A percentile compares a stretch with the other conserved stretches of the same genome.
Conservation (phyloP, 2,329 filamentous ascomycete species). For the Phymatotrichopsis omnivora region DNA sequence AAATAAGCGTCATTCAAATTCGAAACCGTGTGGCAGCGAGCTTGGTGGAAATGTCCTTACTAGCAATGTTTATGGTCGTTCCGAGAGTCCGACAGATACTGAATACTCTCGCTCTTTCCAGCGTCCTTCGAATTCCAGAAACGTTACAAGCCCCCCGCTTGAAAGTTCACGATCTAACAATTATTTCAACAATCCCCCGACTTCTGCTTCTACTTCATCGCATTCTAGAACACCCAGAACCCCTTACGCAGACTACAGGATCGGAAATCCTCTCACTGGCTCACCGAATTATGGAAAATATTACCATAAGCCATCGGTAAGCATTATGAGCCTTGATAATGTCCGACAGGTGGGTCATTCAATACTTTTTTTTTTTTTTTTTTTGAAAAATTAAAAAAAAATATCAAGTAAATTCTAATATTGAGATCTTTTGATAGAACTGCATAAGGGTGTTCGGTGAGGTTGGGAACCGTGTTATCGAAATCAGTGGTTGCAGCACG, state of each 20-base stretch:
- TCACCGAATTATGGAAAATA: slow-evolving; percentile 1
- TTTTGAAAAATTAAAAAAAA: too few species aligned
- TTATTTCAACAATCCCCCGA: slow-evolving; percentile 16
- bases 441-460: slow-evolving; percentile 41
- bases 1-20: slow-evolving; percentile 38
- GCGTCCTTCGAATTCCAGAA: slow-evolving; percentile 13
- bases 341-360: slow-evolving; percentile 29
- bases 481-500: slow-evolving; percentile 81
- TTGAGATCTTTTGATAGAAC: slow-evolving; percentile 29
- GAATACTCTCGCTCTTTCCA: slow-evolving; percentile 22
- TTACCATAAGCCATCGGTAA: neutral
- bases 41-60: slow-evolving; percentile 31
- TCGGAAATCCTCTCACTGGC: slow-evolving; percentile 11
- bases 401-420: slow-evolving; percentile 13
- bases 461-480: slow-evolving; percentile 82
- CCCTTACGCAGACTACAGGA: slow-evolving; percentile 18
- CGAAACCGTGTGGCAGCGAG: too few species aligned
- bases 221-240: slow-evolving; percentile 24
- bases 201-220: slow-evolving; percentile 16
- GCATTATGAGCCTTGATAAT: slow-evolving; percentile 30
- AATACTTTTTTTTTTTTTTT: slow-evolving; percentile 8
- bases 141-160: slow-evolving; percentile 24
- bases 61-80: slow-evolving; percentile 21
- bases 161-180: slow-evolving; percentile 17
- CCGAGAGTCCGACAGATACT: slow-evolving; percentile 26